These are phyloP conservation scores for Fistulina hepatica DNA, from an alignment of 1,284 basidiomycete genomes.

Conservation along the genomic window DNA sequence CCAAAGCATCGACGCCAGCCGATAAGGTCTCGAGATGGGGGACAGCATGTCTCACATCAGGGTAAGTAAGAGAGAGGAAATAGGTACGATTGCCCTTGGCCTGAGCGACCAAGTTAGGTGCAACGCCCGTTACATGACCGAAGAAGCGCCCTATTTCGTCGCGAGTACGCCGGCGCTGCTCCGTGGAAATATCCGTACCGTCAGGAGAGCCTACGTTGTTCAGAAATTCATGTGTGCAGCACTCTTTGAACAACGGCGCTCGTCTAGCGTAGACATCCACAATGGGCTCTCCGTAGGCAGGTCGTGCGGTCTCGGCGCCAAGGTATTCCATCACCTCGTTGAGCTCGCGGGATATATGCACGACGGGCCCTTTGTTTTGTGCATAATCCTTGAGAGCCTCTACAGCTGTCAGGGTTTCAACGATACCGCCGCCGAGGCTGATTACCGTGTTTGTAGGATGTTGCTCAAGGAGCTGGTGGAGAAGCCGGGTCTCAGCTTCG, in stretches of 20 bases:
- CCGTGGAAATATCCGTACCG: background rate
- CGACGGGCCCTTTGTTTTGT: conserved; percentile 35
- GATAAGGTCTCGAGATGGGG: conserved; percentile 62
- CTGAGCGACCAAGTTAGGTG: conserved; percentile 40
- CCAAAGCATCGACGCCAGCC: conserved; percentile 85
- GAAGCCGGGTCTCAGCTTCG: conserved; percentile 28
- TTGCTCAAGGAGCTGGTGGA: conserved; percentile 50
- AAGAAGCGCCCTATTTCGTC: conserved; percentile 74
- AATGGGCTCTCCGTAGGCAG: conserved; percentile 82
- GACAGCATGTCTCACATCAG: conserved; percentile 70
- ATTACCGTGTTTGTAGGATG: conserved; percentile 62
- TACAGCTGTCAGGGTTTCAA: conserved; percentile 74
- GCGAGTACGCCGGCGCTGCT: conserved; percentile 14
- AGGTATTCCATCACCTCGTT: conserved; percentile 57
- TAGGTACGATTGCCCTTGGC: conserved; percentile 55
- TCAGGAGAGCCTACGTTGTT: conserved; percentile 49
- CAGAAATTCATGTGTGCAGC: conserved; percentile 77
- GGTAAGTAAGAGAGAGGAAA: conserved; percentile 90
- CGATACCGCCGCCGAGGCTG: conserved; percentile 92
- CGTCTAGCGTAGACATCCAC: conserved; percentile 77
- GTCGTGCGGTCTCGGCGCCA: conserved; percentile 61
- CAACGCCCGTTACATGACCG: conserved; percentile 72
- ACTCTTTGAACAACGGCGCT: conserved; percentile 82
- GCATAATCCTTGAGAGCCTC: conserved; percentile 64
- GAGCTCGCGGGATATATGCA: conserved; percentile 33